Evolutionary conservation across 208 protist genomes (phyloP).

Genomic region (Phytomonas serpens): DNA sequence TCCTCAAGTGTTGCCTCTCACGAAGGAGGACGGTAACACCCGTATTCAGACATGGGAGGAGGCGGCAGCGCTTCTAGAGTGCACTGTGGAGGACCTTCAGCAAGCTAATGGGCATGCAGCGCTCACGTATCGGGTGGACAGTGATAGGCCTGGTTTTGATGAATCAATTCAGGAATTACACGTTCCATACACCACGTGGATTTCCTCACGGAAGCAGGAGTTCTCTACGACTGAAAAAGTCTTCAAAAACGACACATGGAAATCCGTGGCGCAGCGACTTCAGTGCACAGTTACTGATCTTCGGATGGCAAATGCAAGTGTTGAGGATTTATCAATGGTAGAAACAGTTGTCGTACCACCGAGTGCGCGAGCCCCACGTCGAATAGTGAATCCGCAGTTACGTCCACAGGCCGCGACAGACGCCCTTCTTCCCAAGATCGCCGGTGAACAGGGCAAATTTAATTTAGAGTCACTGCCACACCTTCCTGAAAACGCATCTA

Average conservation of each 20-base stretch:
- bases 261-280: conserved; percentile 41
- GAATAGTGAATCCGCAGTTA: conserved; percentile 62
- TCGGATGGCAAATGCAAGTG: conserved; percentile 28
- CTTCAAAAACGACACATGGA: conserved; percentile 47
- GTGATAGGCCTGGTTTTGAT: conserved; percentile 39
- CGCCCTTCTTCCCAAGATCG: conserved; percentile 43
- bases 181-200: conserved; percentile 49
- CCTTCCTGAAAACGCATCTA: conserved; percentile 51
- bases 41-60: conserved; percentile 41
- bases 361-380: conserved; percentile 31
- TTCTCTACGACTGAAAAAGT: conserved; percentile 56
- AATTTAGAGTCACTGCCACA: conserved; percentile 26
- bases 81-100: conserved; percentile 80
- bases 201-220: conserved; percentile 19
- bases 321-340: conserved; percentile 3
- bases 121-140: conserved; percentile 38
- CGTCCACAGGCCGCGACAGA: conserved; percentile 55
- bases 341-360: conserved; percentile 35
- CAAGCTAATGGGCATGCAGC: conserved; percentile 58
- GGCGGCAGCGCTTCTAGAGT: conserved; percentile 60
- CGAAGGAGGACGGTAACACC: conserved; percentile 16
- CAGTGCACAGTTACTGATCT: conserved; percentile 42
- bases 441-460: conserved; percentile 35
- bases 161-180: conserved; percentile 39
- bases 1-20: conserved; percentile 37